Base-by-base conservation (phyloP, 805 yeast genomes). In the Schwanniomyces sp. region DNA sequence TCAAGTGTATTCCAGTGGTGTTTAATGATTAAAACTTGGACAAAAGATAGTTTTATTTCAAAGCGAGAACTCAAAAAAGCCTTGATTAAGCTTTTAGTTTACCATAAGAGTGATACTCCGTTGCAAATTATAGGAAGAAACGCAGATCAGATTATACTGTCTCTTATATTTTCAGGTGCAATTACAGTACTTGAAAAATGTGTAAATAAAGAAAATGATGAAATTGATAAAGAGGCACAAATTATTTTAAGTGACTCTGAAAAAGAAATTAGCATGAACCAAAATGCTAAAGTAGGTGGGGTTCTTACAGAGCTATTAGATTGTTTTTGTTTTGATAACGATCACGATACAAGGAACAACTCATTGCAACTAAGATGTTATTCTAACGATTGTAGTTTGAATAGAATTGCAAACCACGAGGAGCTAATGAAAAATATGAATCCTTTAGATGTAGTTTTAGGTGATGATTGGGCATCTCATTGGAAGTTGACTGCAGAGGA, bases 401-500 rank as follows among this genome's bases (percentile, higher is more conserved):
- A 72, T 52, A 58, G 58, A 46, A 49, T 58, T 5, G 59, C 63
- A 25, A 69, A 66, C 43, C 63, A 64, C 44, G 69, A 58, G 45
- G 46, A 54, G 2, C 51, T 52, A 28, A 53, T 61, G 53, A 55
- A 53, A 41, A 57, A 56, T 36, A 62, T 61, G 11, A 59, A 62
- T 39, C 53, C 63, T 12, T 52, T 55, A 40, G 67, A 63, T n/a
- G 57, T 63, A 7, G 58, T 56, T 4, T 61, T 74, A 42, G 81
- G 59, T 52, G 72, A 56, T 61, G 82, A 82, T 49, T 85, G 90
- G 90, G 80, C 82, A 0, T 74, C 80, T 8, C 85, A 82, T 55
- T 85, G 89, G 90, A 75, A 79, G 42, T 53, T 85, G 11, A 72
- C 84, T 0, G 73, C 75, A 2, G 81, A 78, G 21, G 85, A 82